Conservation (phyloP, 116 monocot species). For the Zostera marina region DNA sequence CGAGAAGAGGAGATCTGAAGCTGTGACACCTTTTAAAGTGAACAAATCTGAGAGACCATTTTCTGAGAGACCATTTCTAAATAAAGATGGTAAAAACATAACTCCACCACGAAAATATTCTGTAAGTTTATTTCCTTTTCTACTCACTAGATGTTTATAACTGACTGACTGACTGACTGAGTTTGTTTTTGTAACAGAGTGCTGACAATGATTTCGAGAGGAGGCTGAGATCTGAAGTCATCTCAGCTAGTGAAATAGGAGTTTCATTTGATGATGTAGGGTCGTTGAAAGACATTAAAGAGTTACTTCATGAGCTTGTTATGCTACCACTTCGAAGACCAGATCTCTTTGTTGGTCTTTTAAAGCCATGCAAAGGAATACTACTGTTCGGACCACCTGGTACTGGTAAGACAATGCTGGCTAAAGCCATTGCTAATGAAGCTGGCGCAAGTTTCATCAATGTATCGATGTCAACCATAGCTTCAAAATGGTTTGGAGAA, state of each 20-base stretch:
- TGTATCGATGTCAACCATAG: slow-evolving; percentile 85
- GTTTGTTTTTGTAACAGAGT: slow-evolving; percentile 17
- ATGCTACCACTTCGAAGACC: slow-evolving; percentile 97
- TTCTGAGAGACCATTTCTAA: too few species aligned
- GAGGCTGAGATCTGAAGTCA: slow-evolving; percentile 72
- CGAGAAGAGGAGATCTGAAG: slow-evolving; percentile 67
- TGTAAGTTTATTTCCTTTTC: slow-evolving; percentile 11
- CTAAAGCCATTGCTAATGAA: slow-evolving; percentile 95
- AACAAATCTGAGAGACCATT: slow-evolving; percentile 45
- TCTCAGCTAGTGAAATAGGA: slow-evolving; percentile 76
- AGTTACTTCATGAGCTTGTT: slow-evolving; percentile 88
- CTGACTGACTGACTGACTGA: too few species aligned
- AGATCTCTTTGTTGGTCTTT: slow-evolving; percentile 83
- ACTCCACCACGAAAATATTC: slow-evolving; percentile 24
- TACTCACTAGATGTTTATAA: not conserved
- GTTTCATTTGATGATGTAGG: slow-evolving; percentile 92
- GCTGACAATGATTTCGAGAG: slow-evolving; percentile 94
- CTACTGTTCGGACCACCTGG: slow-evolving; percentile 94
- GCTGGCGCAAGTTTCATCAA: slow-evolving; percentile 97
- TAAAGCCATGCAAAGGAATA: slow-evolving; percentile 93
- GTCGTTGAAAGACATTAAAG: slow-evolving; percentile 76
- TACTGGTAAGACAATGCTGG: slow-evolving; percentile 96
- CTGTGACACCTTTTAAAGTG: slow-evolving; percentile 29
- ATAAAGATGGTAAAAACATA: slow-evolving; percentile 26
- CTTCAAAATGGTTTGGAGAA: slow-evolving; percentile 97